Percentiles rank a stretch among this genome's conserved stretches.
Conservation (phyloP, 1,284 basidiomycete genomes). For the Amylostereum areolatum region DNA sequence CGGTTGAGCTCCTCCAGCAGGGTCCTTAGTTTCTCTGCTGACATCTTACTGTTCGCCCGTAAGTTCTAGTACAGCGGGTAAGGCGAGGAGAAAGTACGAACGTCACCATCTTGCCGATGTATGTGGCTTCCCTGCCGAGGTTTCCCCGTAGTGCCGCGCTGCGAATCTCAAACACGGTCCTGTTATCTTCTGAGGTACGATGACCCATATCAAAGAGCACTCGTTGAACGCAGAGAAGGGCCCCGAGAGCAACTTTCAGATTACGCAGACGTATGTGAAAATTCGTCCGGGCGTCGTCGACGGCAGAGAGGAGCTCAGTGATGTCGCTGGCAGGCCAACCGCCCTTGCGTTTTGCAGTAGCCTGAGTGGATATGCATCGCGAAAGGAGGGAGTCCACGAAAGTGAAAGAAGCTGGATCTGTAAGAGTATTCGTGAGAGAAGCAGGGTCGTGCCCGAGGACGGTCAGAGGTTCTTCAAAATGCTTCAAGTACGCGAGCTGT, state of each 20-base stretch:
- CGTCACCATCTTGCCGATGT: constrained; percentile 41
- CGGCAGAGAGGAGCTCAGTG: constrained; percentile 21
- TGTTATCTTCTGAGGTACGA: constrained; percentile 17
- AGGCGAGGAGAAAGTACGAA: constrained; percentile 22
- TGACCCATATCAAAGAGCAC: constrained; percentile 37
- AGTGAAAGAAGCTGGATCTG: constrained; percentile 20
- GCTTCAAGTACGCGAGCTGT: constrained; percentile 60
- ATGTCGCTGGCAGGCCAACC: constrained; percentile 11
- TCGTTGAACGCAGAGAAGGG: constrained; percentile 37
- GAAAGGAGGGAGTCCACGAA: constrained; percentile 39
- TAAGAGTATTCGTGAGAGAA: constrained; percentile 17
- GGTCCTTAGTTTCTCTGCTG: constrained; percentile 27
- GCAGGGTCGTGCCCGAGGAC: constrained; percentile 33
- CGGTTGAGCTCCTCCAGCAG: constrained; percentile 32
- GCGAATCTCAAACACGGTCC: constrained; percentile 25
- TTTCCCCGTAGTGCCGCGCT: constrained; percentile 33
- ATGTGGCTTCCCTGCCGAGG: constrained; percentile 31
- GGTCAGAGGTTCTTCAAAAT: constrained; percentile 58
- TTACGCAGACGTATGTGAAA: constrained; percentile 29
- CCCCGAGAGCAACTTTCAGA: constrained; percentile 40
- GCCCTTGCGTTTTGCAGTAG: constrained; percentile 1
- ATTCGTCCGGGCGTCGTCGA: constrained; percentile 31
- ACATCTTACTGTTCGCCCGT: constrained; percentile 36
- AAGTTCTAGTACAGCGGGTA: not conserved
- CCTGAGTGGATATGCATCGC: constrained; percentile 18